Percentiles rank a stretch among this genome's conserved stretches.
phyloP scores from a whole-genome alignment of 2,329 filamentous ascomycete genomes.

The Claviceps purpurea region DNA sequence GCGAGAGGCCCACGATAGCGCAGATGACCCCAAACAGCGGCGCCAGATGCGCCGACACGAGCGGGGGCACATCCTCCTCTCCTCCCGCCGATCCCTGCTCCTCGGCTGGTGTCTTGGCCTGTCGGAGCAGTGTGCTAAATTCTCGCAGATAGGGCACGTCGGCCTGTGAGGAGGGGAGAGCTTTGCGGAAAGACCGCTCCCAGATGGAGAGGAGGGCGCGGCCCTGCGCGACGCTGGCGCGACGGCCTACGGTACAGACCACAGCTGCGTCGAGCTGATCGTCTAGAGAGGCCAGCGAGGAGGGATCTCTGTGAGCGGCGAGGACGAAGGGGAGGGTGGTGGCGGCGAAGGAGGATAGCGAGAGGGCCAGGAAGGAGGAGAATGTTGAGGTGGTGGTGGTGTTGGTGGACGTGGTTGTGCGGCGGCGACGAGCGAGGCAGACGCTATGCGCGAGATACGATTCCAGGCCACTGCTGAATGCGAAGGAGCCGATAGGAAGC shows the following conservation, averaged over 20 bases:
- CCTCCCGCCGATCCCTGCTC: constrained; percentile 10
- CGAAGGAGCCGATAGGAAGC: constrained; percentile 73
- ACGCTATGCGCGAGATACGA: constrained; percentile 63
- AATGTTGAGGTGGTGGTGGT: constrained; percentile 23
- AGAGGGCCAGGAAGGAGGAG: constrained; percentile 54
- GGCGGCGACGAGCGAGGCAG: constrained; percentile 20
- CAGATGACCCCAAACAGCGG: constrained; percentile 59
- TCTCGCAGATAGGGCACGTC: constrained; percentile 19
- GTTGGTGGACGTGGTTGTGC: constrained; percentile 10
- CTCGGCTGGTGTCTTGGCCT: not conserved
- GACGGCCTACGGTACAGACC: constrained; percentile 64
- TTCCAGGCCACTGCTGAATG: constrained; percentile 71
- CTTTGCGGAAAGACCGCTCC: constrained; percentile 52
- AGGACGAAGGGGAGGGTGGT: constrained; percentile 65
- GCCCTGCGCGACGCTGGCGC: constrained; percentile 64
- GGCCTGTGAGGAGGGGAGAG: constrained; percentile 14
- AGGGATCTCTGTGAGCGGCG: constrained; percentile 46
- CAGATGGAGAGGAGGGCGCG: constrained; percentile 62
- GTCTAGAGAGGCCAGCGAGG: constrained; percentile 44
- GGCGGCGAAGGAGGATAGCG: constrained; percentile 56
- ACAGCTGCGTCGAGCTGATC: constrained; percentile 65
- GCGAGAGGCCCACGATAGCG: constrained; percentile 43
- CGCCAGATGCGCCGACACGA: constrained; percentile 50
- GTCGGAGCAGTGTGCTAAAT: constrained; percentile 23
- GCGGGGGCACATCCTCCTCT: constrained; percentile 18